Evolutionary conservation across 1,284 basidiomycete genomes (phyloP).

Genomic region (Moesziomyces parantarcticus): DNA sequence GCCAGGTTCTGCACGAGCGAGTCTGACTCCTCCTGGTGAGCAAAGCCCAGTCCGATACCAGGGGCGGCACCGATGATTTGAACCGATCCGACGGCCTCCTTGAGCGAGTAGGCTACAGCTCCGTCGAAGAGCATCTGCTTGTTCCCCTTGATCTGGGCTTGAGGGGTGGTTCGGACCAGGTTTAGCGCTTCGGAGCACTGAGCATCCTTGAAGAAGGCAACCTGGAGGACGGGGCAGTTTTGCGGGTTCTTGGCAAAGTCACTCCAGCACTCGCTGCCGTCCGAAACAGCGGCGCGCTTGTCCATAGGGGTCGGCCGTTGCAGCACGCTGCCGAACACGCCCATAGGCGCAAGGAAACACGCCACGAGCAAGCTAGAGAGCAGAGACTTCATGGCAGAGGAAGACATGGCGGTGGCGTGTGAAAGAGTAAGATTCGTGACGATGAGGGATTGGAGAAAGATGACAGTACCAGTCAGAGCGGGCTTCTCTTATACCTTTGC

Average conservation of each 20-base stretch:
- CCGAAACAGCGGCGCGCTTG: constrained; percentile 11
- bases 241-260: constrained; percentile 19
- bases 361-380: constrained; percentile 16
- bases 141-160: constrained; percentile 19
- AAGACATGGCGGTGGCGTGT: constrained; percentile 5
- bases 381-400: constrained; percentile 1
- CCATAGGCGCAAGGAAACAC: constrained; percentile 2
- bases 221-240: constrained; percentile 22
- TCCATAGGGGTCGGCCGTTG: constrained; percentile 7
- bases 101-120: constrained; percentile 13
- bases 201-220: constrained; percentile 30
- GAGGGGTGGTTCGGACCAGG: constrained; percentile 1
- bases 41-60: constrained; percentile 38
- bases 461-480: no score
- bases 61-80: constrained; percentile 20
- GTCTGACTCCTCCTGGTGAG: constrained; percentile 28
- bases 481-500: no score
- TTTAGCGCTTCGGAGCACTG: constrained; percentile 15
- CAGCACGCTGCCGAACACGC: constrained; percentile 11
- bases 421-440: no score
- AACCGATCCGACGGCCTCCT: constrained; percentile 21
- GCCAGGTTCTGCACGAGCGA: constrained; percentile 33
- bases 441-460: no score
- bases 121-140: constrained; percentile 33
- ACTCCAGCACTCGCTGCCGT: constrained; percentile 21